phyloP scores from a whole-genome alignment of 331 rosid species.

The Quercus phellos region DNA sequence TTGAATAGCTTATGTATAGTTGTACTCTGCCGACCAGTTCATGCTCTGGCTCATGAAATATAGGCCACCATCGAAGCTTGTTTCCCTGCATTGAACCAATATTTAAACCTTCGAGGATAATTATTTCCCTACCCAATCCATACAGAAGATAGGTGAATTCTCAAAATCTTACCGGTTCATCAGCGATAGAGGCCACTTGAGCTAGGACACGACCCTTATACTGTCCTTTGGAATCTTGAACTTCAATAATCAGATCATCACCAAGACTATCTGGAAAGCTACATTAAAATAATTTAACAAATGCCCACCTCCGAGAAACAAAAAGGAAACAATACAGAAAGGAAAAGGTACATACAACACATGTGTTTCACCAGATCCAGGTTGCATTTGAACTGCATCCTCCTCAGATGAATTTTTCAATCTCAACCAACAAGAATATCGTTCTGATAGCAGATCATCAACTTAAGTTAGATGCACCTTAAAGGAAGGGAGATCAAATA shows the following conservation, averaged over 20 bases:
- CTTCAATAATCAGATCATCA: slow-evolving; percentile 28
- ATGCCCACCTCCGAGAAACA: neutral
- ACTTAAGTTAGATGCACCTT: neutral
- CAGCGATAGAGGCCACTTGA: slow-evolving; percentile 32
- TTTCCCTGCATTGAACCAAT: slow-evolving; percentile 23
- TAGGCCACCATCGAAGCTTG: slow-evolving; percentile 31
- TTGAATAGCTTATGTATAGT: slow-evolving; percentile 24
- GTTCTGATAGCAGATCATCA: slow-evolving; percentile 17
- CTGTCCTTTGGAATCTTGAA: slow-evolving; percentile 31
- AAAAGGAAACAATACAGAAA: neutral
- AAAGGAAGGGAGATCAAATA: neutral
- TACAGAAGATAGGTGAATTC: neutral
- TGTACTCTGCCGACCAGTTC: slow-evolving; percentile 34
- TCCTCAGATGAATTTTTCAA: slow-evolving; percentile 32
- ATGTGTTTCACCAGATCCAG: slow-evolving; percentile 28
- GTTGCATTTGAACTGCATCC: slow-evolving; percentile 24
- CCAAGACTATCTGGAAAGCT: slow-evolving; percentile 29
- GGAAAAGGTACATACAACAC: slow-evolving; percentile 21
- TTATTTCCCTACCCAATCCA: neutral
- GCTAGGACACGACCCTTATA: slow-evolving; percentile 22
- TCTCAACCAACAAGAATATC: slow-evolving; percentile 26
- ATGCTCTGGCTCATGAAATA: slow-evolving; percentile 22
- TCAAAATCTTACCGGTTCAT: slow-evolving; percentile 21
- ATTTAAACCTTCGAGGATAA: neutral
- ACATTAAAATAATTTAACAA: neutral